A percentile compares a stretch with the other conserved stretches of the same genome.
Evolutionary conservation across 2,329 filamentous ascomycete species (phyloP).

Genomic region (Fusarium citri): DNA sequence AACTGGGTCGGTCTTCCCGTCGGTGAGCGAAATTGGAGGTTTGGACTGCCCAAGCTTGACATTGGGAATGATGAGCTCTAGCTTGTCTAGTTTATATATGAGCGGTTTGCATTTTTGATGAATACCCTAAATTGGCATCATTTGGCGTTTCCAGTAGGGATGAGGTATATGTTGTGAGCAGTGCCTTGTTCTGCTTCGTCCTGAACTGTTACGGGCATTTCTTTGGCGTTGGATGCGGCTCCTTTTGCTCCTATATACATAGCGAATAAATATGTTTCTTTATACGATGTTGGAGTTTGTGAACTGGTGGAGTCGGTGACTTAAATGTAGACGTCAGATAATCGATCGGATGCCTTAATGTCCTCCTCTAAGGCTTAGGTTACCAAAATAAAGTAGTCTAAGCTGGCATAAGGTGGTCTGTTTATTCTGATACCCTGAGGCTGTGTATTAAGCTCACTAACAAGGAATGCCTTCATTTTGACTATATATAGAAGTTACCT

Average conservation of each 20-base stretch:
- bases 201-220: neutral
- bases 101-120: slow-evolving; percentile 2
- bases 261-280: slow-evolving; percentile 9
- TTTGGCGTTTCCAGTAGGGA: neutral
- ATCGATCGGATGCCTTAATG: no score
- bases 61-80: slow-evolving; percentile 61
- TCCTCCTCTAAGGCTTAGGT: no score
- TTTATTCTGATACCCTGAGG: no score
- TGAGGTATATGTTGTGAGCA: neutral
- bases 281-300: neutral
- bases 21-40: slow-evolving; percentile 59
- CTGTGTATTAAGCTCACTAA: no score
- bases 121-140: neutral
- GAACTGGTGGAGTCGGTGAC: neutral
- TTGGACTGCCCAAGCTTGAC: slow-evolving; percentile 57
- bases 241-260: neutral
- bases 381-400: no score
- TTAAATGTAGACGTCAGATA: no score
- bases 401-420: no score
- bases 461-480: no score
- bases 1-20: slow-evolving; percentile 66
- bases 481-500: no score
- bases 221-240: neutral
- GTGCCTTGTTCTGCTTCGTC: neutral
- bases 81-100: neutral